Conservation (phyloP, 257 asterid genomes). For the Nicotiana noctiflora region DNA sequence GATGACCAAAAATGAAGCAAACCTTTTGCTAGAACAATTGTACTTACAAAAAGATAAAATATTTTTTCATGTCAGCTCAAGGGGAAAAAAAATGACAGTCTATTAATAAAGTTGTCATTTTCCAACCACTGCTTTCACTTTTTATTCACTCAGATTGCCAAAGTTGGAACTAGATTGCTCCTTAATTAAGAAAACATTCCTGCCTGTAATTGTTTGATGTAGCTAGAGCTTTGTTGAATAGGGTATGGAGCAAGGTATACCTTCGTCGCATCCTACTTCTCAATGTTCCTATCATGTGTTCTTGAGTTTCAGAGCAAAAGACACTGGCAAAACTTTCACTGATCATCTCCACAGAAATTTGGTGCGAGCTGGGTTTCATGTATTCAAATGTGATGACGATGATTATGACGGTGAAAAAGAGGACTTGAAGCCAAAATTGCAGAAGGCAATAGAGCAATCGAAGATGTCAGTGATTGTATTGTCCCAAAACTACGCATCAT, state of each 20-base stretch:
- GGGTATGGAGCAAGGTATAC: background rate
- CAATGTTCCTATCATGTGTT: slow-evolving; percentile 1
- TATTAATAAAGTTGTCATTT: no score
- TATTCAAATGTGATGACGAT: background rate
- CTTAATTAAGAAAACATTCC: no score
- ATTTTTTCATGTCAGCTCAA: no score
- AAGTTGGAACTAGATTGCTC: no score
- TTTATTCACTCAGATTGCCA: no score
- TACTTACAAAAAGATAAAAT: no score
- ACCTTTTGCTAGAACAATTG: no score
- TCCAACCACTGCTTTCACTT: no score
- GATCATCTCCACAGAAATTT: slow-evolving; percentile 7
- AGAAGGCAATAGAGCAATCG: slow-evolving; percentile 6
- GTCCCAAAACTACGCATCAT: slow-evolving; percentile 5
- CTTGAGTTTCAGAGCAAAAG: slow-evolving; percentile 9
- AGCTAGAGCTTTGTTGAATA: background rate
- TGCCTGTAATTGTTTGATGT: background rate
- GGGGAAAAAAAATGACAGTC: no score
- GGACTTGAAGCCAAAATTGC: background rate
- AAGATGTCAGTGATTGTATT: slow-evolving; percentile 7
- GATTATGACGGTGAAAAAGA: background rate
- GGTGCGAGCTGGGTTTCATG: slow-evolving; percentile 8
- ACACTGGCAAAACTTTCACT: slow-evolving; percentile 7
- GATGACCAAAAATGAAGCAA: no score
- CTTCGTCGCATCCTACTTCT: background rate